These are phyloP conservation scores for Zopfia rhizophila DNA, from an alignment of 2,329 filamentous ascomycete species.

Conservation along the genomic window DNA sequence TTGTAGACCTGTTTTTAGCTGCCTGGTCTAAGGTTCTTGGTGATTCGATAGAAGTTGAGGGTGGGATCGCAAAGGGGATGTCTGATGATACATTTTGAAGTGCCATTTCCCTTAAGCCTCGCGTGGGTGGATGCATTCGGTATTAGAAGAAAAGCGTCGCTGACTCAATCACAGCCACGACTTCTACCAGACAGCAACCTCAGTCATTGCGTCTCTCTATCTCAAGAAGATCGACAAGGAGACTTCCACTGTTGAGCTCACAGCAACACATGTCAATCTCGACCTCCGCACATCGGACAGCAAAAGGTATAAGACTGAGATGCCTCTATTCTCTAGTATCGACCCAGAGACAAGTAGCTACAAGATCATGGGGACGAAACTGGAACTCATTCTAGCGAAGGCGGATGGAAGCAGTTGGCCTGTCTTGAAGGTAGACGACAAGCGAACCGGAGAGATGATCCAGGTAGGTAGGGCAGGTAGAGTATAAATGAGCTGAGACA, in stretches of 20 bases:
- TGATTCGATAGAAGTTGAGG: slow-evolving; percentile 37
- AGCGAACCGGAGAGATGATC: slow-evolving; percentile 79
- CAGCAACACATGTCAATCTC: slow-evolving; percentile 70
- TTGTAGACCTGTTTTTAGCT: no score
- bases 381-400: slow-evolving; percentile 80
- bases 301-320: slow-evolving; percentile 80
- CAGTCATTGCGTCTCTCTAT: slow-evolving; percentile 91
- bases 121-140: no score
- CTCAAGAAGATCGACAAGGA: slow-evolving; percentile 96
- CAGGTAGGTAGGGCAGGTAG: slow-evolving; percentile 82
- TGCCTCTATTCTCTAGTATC: slow-evolving; percentile 81
- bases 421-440: slow-evolving; percentile 82
- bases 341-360: slow-evolving; percentile 78
- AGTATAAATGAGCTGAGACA: slow-evolving; percentile 39
- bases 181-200: slow-evolving; percentile 90
- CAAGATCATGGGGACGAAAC: slow-evolving; percentile 88
- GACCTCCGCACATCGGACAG: slow-evolving; percentile 87
- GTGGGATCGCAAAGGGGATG: no score
- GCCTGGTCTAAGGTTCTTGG: no score
- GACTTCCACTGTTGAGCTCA: slow-evolving; percentile 76
- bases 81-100: no score
- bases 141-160: slow-evolving; percentile 1
- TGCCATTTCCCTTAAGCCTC: no score
- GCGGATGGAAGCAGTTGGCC: slow-evolving; percentile 85
- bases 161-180: slow-evolving; percentile 69